Percentiles rank a stretch among this genome's conserved stretches.
Conservation (phyloP, 495 filamentous ascomycete genomes). For the Xylaria nigripes region DNA sequence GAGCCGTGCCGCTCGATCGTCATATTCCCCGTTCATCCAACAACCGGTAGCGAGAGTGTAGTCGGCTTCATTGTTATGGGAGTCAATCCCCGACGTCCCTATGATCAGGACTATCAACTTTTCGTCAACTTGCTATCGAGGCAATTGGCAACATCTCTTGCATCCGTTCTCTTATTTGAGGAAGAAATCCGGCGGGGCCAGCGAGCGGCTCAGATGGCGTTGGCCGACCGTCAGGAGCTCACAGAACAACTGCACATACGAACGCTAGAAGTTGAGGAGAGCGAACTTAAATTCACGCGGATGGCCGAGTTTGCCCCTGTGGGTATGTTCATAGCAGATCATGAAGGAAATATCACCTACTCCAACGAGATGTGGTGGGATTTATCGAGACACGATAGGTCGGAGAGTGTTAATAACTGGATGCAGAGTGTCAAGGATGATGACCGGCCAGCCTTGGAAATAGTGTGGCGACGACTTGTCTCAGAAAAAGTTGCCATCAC, state of each 20-base stretch:
- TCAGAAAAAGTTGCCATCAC: constrained; percentile 48
- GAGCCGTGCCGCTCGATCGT: constrained; percentile 57
- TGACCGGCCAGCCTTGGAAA: constrained; percentile 45
- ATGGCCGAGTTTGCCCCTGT: constrained; percentile 69
- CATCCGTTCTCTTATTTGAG: constrained; percentile 64
- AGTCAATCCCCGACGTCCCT: constrained; percentile 58
- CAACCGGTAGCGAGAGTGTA: constrained; percentile 50
- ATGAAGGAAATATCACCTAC: constrained; percentile 53
- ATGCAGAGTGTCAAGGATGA: constrained; percentile 58
- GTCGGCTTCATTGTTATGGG: constrained; percentile 64
- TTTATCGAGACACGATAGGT: constrained; percentile 50
- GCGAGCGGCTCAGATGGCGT: constrained; percentile 55
- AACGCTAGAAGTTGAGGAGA: constrained; percentile 60
- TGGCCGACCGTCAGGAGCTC: constrained; percentile 56
- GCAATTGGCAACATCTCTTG: constrained; percentile 61
- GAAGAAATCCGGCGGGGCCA: constrained; percentile 64
- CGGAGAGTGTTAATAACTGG: constrained; percentile 48
- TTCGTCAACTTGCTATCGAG: constrained; percentile 62
- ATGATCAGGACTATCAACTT: constrained; percentile 60
- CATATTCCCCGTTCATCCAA: constrained; percentile 62
- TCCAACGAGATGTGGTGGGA: constrained; percentile 68
- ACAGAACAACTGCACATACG: constrained; percentile 57
- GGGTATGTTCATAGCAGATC: constrained; percentile 63
- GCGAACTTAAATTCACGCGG: constrained; percentile 62
- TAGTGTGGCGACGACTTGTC: constrained; percentile 51